Conservation (phyloP, 2,329 filamentous ascomycete genomes). For the Diaporthe vaccinii region DNA sequence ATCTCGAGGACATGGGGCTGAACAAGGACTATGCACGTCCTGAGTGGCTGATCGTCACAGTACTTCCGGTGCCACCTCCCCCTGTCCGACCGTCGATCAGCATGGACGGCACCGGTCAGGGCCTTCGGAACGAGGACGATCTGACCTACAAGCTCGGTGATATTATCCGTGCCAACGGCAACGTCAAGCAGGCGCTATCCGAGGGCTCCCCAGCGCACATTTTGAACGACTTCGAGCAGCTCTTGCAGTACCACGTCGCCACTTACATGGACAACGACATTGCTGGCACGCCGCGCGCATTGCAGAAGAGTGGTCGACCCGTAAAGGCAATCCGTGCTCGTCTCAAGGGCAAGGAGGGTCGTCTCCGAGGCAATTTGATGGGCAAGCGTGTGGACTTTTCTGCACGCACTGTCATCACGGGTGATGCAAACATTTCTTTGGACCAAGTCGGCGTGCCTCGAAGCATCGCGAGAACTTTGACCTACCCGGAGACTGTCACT, state of each 20-base stretch:
- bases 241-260: conserved; percentile 97
- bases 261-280: conserved; percentile 99
- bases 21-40: conserved; percentile 96
- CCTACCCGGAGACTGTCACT: conserved; percentile 97
- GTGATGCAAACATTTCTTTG: conserved; percentile 94
- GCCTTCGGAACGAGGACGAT: conserved; percentile 96
- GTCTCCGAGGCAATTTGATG: conserved; percentile 98
- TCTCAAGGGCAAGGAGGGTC: conserved; percentile 98
- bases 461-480: conserved; percentile 92
- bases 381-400: conserved; percentile 99
- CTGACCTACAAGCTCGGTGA: conserved; percentile 99
- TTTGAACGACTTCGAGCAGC: conserved; percentile 87
- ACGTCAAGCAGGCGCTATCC: conserved; percentile 89
- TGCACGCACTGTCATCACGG: conserved; percentile 98
- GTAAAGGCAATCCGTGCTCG: conserved; percentile 97
- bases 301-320: conserved; percentile 96
- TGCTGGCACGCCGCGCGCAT: conserved; percentile 90
- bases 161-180: conserved; percentile 97
- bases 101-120: conserved; percentile 93
- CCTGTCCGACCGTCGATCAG: conserved; percentile 97
- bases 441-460: conserved; percentile 97
- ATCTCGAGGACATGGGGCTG: conserved; percentile 88
- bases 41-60: conserved; percentile 98
- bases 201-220: conserved; percentile 95
- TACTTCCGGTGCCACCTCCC: conserved; percentile 93